These are phyloP conservation scores for Plasmodium relictum DNA, from an alignment of 169 alveolate species.

Conservation along the genomic window DNA sequence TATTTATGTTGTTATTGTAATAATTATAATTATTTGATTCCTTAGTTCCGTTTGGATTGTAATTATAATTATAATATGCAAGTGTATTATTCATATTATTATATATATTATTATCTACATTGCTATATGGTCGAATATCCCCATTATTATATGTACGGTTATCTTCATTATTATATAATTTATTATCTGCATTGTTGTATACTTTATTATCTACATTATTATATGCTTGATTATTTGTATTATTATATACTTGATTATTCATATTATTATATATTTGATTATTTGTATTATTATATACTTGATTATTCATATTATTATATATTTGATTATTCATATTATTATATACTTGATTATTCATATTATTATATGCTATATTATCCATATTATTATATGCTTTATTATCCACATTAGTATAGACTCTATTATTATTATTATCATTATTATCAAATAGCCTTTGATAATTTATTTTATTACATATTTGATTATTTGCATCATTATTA, in stretches of 20 bases:
- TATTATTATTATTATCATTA: background rate
- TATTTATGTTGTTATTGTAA: background rate
- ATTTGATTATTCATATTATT: background rate
- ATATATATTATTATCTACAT: no score
- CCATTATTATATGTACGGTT: no score
- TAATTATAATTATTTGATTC: background rate
- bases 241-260: background rate
- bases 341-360: background rate
- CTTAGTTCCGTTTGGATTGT: background rate
- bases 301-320: background rate
- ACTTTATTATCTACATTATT: no score
- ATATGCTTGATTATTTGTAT: background rate
- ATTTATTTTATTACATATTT: no score
- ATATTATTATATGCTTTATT: background rate
- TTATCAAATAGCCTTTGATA: no score
- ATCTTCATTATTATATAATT: no score
- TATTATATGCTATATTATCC: background rate
- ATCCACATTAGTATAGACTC: background rate
- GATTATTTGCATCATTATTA: no score
- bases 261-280: background rate
- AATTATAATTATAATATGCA: no score
- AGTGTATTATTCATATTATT: background rate
- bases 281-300: no score
- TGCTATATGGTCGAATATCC: no score
- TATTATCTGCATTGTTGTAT: no score